A percentile compares a stretch with the other conserved stretches of the same genome.
Conservation (phyloP, 305 asterid genomes). For the Rubia balearica region DNA sequence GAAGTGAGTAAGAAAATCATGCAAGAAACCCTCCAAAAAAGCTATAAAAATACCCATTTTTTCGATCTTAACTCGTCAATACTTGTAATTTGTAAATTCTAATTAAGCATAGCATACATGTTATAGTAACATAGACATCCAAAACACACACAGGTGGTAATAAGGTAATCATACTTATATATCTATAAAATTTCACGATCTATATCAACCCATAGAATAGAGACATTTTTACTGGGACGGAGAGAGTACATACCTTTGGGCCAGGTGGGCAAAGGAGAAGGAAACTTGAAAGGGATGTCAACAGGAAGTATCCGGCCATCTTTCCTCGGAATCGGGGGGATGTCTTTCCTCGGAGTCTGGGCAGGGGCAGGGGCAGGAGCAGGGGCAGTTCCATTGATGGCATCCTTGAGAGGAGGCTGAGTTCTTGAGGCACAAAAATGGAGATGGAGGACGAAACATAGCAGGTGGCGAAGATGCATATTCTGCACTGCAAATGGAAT, state of each 20-base stretch:
- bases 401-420: background rate
- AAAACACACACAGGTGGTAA: too few species aligned
- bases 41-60: background rate
- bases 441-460: background rate
- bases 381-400: slow-evolving; percentile 6
- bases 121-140: background rate
- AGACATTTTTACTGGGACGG: too few species aligned
- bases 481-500: background rate
- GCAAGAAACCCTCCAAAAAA: background rate
- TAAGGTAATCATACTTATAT: too few species aligned
- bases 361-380: background rate
- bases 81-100: too few species aligned
- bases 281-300: slow-evolving; percentile 47
- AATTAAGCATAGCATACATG: background rate
- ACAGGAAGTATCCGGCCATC: slow-evolving; percentile 35
- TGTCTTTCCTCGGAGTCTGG: background rate
- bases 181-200: background rate
- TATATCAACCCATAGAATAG: background rate
- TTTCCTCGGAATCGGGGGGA: slow-evolving; percentile 24
- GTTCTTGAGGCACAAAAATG: background rate
- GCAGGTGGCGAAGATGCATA: background rate
- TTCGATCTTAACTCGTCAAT: too few species aligned
- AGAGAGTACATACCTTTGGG: slow-evolving; percentile 51
- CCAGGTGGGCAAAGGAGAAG: slow-evolving; percentile 68
- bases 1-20: slow-evolving; percentile 3